A percentile compares a stretch with the other conserved stretches of the same genome.
phyloP scores from a whole-genome alignment of 2,329 filamentous ascomycete genomes.

The Atkinsonella hypoxylon region DNA sequence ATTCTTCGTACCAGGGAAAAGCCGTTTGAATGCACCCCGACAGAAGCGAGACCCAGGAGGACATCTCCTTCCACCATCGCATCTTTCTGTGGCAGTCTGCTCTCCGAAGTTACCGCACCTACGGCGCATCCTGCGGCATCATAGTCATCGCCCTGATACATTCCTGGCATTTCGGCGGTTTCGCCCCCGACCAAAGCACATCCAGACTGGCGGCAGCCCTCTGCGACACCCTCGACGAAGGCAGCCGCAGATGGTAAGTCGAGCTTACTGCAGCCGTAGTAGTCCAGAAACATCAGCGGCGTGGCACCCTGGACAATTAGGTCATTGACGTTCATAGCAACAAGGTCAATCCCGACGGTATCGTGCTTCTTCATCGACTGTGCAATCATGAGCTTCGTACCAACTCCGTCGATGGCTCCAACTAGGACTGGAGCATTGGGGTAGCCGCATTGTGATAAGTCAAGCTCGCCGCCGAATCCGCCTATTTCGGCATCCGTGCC shows the following conservation, averaged over 20 bases:
- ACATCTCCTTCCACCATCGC: constrained; percentile 75
- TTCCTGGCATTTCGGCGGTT: constrained; percentile 95
- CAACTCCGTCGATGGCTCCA: constrained; percentile 92
- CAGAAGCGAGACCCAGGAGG: constrained; percentile 73
- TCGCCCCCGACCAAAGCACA: constrained; percentile 94
- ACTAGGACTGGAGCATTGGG: constrained; percentile 67
- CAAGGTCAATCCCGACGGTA: constrained; percentile 91
- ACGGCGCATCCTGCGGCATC: constrained; percentile 86
- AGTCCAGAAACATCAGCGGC: constrained; percentile 93
- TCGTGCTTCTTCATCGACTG: constrained; percentile 82
- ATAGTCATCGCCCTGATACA: constrained; percentile 82
- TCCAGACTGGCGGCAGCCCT: constrained; percentile 71
- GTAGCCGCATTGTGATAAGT: constrained; percentile 60
- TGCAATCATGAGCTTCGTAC: constrained; percentile 93
- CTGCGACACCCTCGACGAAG: constrained; percentile 86
- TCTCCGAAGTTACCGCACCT: constrained; percentile 60
- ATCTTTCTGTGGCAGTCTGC: constrained; percentile 62
- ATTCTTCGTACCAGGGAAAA: constrained; percentile 95
- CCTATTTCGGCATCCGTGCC: constrained; percentile 91
- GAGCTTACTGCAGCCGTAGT: constrained; percentile 87
- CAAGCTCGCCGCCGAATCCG: constrained; percentile 67
- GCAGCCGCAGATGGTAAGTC: constrained; percentile 63
- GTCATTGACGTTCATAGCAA: constrained; percentile 99
- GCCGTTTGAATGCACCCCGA: constrained; percentile 88
- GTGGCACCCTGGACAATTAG: constrained; percentile 91